Evolutionary conservation across 768 basidiomycete species (phyloP), one percentile per base, ranked within the genome.

Genomic region (Suillus clintonianus): DNA sequence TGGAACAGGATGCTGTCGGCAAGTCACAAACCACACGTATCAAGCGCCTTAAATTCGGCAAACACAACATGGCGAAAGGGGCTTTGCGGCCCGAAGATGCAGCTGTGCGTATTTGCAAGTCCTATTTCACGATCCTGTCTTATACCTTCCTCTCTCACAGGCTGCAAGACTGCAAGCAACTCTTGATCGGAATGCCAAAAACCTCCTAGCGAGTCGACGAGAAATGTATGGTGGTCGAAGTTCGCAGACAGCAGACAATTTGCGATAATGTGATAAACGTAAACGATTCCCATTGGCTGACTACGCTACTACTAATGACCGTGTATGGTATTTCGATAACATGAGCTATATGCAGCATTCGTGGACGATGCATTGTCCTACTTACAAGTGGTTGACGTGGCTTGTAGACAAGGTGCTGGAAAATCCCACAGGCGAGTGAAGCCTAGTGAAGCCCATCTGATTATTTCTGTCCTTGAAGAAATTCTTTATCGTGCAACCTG

Each of bases 31-130:
- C 72, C 66, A 74, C 78, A 7, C 75, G 85, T 56, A 79, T 75
- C 60, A 84, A 87, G 61, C 85, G 83, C 67, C 77, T 87, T 15
- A 82, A 86, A 64, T 81, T 85, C 30, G 88, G 90, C 5, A 93
- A 91, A 69, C 90, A 93, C 68, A 94, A 94, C 71, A 92, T 93
- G 91, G 93, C 92, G 3, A 94, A 94, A 75, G 92, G 91, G 3
- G 91, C 91, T 1, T 74, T 92, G 66, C 82, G 89, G 58, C 89
- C 89, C 1, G 92, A 94, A 74, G 92, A 94, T 74, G 91, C 89
- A 59, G 91, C 92, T 58, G 92, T 92, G 74, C 27, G 87, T 80
- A 47, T 45, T 65, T 64, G 5, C 30, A 22, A 10, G 27, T 50
- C 15, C 59, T n/a, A 39, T 43, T 37, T 13, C 4, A 15, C 14